Evolutionary conservation across 164 flowering plant species (phyloP), one percentile per base, ranked within the genome.

Genomic region (Berberis vulgaris): DNA sequence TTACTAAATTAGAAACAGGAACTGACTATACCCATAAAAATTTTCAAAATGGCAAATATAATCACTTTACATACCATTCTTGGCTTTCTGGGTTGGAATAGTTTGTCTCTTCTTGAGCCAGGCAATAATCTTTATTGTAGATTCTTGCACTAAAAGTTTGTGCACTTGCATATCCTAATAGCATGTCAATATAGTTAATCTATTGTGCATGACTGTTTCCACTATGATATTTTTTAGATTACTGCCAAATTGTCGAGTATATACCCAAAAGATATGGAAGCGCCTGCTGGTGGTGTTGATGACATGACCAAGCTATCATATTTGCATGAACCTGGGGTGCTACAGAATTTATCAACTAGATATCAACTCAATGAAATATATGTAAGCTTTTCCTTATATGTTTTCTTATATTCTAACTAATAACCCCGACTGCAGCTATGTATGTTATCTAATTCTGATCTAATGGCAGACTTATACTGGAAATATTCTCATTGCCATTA

Each of bases 241-340:
- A 69, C 69, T 64, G 78, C 79, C 58, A 78, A 73, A 11, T 49
- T 91, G 45, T 79, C 91, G 69, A 81, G 76, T 57, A 43, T 86
- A 50, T 78, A 83, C 65, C 95, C 89, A 2, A 87, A 81, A 69
- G 95, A 91, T 60, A 70, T 72, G 78, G 95, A 91, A 65, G 83
- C 80, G 66, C 92, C 89, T 63, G 74, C 82, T 39, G 83, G 75
- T 41, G 96, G 96, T 68, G 85, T 89, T 41, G 95, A 86, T 72
- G 96, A 89, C 80, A 92, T 92, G 98, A 89, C 96, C 13, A 86
- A 78, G 66, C 80, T 92, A 49, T 78, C 89, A 4, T 92, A 92
- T 74, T 72, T 92, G 70, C 91, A 92, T 67, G 98, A 92, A 76
- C 93, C 95, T 66, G 92, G 85, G 64, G 88, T 89, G 55, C 65